phyloP scores from a whole-genome alignment of 306 rosid genomes.

The Cucumis hystrix region DNA sequence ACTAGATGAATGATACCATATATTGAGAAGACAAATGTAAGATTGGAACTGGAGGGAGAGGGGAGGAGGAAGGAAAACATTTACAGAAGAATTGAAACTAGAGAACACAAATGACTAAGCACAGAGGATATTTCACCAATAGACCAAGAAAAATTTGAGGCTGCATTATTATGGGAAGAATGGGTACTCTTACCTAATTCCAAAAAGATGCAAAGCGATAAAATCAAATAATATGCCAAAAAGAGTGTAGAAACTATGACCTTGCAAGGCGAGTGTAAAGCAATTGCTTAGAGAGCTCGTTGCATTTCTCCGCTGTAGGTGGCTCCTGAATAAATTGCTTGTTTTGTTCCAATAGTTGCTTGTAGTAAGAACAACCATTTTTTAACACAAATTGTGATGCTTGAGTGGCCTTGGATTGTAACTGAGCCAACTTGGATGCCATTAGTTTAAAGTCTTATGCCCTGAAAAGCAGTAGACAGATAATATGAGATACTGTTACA shows the following conservation, averaged over 20 bases:
- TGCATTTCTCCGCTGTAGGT: slow-evolving; percentile 78
- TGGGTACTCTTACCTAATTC: background rate
- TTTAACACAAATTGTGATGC: slow-evolving; percentile 52
- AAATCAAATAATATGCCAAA: background rate
- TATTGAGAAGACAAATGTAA: background rate
- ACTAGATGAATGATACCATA: background rate
- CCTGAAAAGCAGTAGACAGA: background rate
- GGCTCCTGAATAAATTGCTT: slow-evolving; percentile 88
- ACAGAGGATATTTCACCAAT: background rate
- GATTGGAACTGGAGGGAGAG: background rate
- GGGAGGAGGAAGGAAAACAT: background rate
- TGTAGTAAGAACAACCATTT: slow-evolving; percentile 60
- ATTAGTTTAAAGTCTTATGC: slow-evolving; percentile 24
- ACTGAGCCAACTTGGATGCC: slow-evolving; percentile 60
- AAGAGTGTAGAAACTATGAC: slow-evolving; percentile 23
- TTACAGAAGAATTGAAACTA: background rate
- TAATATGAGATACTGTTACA: background rate
- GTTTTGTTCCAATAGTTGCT: slow-evolving; percentile 72
- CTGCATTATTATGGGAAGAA: background rate
- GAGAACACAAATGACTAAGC: background rate
- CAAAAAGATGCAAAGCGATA: background rate
- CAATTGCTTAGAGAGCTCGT: slow-evolving; percentile 60
- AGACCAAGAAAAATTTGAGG: background rate
- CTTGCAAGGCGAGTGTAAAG: slow-evolving; percentile 90
- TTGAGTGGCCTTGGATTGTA: slow-evolving; percentile 75